Evolutionary conservation across 2,329 filamentous ascomycete species (phyloP), one percentile per base, ranked within the genome.

Genomic region (Ascochyta rabiei): DNA sequence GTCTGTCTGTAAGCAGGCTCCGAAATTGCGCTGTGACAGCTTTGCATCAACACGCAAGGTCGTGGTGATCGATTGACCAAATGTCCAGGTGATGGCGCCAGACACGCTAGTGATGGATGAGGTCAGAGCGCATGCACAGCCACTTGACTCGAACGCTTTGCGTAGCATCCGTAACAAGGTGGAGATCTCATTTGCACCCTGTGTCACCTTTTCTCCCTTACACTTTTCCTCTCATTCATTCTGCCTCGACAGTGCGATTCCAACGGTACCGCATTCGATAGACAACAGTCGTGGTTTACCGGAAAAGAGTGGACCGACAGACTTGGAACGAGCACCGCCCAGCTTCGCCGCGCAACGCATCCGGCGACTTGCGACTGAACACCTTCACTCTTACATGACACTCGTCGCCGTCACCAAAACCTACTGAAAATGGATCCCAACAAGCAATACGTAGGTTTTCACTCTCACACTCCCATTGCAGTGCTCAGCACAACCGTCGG

Each of bases 381-480:
- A 34, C 39, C 46, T 33, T 50, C 56, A 33, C 53, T 52, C 53
- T 21, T 59, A 24, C 56, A 56, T 44, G 40, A 31, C 49, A 38
- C 52, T 46, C 35, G n/a, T 35, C 45, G 30, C 37, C 23, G 30
- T 37, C 31, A 15, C 30, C 26, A 28, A 16, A 31, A 48, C 13
- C 35, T n/a, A 4, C 30, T 31, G 28, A 13, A 42, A 31, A 56
- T 56, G 60, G 59, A 45, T 48, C 46, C 52, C 21, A 55, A 56
- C 47, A 61, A 64, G 59, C 66, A 69, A 71, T 67, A 61, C 56
- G 68, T 71, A 66, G 43, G 68, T 70, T 16, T n/a, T 4, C 4
- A 35, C 33, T 21, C 26, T 38, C 35, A 23, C 43, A 18, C 15
- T 8, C 1, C 24, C 37, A 23, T 15, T 33, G 18, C 33, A 6